Base-by-base conservation (phyloP, 805 yeast species). In the Blastobotrys parvus region DNA sequence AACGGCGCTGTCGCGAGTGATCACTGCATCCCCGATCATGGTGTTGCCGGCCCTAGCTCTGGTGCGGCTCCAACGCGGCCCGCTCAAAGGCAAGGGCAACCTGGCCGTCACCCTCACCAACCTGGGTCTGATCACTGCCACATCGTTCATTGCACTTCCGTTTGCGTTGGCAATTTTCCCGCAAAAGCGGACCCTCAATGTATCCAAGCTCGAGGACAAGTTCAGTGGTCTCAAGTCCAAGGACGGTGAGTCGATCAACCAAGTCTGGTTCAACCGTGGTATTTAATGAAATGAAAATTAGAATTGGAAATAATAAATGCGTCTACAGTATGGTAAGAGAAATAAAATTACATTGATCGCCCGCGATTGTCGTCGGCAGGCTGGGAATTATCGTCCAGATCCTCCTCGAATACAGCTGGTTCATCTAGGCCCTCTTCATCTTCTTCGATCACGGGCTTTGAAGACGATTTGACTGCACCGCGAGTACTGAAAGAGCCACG, bases 11-110 rank as follows among this genome's bases (percentile, higher is more conserved):
- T 84, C 95, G 35, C 72, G 99, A 59, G 95, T 92, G 36, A 83
- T 90, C 53, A 92, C 88, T 56, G 97, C 97, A 15, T 84, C 98
- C 0, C 99, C 99, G 16, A 75, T 92, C 55, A 92, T 92, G 99
- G 98, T 85, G 17, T 62, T 92, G 4, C 98, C 99, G 1, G 97
- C 99, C 2, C 71, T 92, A 55, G 58, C 86, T 21, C 71, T 92
- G 35, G 87, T 88, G 37, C 76, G 71, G 60, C 68, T 92, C 50
- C 97, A 92, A 65, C 75, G 73, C 51, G 71, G 80, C 1, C 58
- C 80, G 15, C 69, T 89, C 49, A 78, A 75, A 56, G 82, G 84
- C 27, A 83, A 78, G 59, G 74, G 89, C 5, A 63, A 75, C 46
- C 70, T 78, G 16, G 65, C 75, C 3, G 87, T 82, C 56, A 81